Conservation (phyloP, 1,284 basidiomycete species). For the Kalmanozyma brasiliensis region DNA sequence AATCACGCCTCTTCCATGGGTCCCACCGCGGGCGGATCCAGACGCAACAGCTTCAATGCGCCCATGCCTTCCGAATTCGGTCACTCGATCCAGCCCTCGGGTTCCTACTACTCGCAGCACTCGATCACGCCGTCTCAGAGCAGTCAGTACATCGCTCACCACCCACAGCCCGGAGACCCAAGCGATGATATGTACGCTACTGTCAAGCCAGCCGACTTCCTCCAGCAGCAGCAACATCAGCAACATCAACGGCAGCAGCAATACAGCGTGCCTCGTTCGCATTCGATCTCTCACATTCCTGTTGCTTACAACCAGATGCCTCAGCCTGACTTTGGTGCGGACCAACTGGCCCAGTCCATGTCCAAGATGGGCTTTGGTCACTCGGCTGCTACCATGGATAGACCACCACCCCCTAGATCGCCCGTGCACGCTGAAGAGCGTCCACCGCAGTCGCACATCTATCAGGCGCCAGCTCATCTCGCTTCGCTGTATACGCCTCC, state of each 20-base stretch:
- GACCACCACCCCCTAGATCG: conserved; percentile 20
- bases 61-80: conserved; percentile 30
- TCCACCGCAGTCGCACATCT: conserved; percentile 46
- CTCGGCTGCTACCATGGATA: conserved; percentile 14
- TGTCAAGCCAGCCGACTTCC: conserved; percentile 18
- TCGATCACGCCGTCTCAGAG: conserved; percentile 42
- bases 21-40: conserved; percentile 13
- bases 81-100: conserved; percentile 29
- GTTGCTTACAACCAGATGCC: conserved; percentile 28
- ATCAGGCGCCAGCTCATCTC: conserved; percentile 41
- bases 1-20: conserved; percentile 12
- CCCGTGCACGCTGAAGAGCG: conserved; percentile 23
- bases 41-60: conserved; percentile 32
- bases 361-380: conserved; percentile 40
- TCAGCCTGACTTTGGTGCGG: conserved; percentile 35
- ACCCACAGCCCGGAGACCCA: conserved; percentile 10
- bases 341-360: conserved; percentile 42
- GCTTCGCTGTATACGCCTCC: conserved; percentile 44
- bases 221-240: conserved; percentile 9
- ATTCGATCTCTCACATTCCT: conserved; percentile 37
- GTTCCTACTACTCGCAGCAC: conserved; percentile 46
- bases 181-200: conserved; percentile 42
- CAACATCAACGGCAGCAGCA: conserved; percentile 12
- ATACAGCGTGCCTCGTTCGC: conserved; percentile 33
- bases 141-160: conserved; percentile 17